phyloP scores from a whole-genome alignment of 1,284 basidiomycete species.

The Peniophora sp. region DNA sequence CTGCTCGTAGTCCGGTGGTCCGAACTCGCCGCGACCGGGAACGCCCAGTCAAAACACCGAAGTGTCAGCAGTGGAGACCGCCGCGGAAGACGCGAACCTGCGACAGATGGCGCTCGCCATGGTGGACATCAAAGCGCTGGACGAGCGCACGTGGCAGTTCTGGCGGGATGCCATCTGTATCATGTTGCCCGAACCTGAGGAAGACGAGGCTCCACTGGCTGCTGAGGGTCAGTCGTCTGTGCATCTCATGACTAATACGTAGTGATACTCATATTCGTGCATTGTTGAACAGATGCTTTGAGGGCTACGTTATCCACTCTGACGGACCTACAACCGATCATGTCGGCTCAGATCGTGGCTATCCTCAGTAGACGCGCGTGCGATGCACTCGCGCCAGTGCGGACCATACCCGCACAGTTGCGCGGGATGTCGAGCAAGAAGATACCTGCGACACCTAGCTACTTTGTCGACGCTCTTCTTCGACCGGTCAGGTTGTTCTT shows the following conservation, averaged over 20 bases:
- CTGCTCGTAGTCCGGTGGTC: constrained; percentile 7
- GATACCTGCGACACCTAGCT: constrained; percentile 68
- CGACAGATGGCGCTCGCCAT: constrained; percentile 57
- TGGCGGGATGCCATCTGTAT: constrained; percentile 63
- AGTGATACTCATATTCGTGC: neutral
- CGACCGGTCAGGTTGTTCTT: constrained; percentile 80
- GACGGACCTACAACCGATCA: constrained; percentile 38
- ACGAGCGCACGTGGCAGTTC: constrained; percentile 38
- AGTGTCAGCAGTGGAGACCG: constrained; percentile 41
- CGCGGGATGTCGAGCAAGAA: constrained; percentile 74
- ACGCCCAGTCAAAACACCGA: constrained; percentile 46
- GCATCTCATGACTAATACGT: neutral
- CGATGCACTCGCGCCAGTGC: constrained; percentile 80
- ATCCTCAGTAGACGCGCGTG: constrained; percentile 75
- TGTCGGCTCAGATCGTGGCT: constrained; percentile 59
- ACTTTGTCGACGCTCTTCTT: constrained; percentile 77
- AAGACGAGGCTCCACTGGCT: constrained; percentile 36
- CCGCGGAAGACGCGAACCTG: constrained; percentile 53
- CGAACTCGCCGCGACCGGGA: constrained; percentile 29
- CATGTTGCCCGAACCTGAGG: constrained; percentile 40
- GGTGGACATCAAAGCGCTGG: constrained; percentile 55
- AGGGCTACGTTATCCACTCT: constrained; percentile 40
- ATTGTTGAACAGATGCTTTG: constrained; percentile 45
- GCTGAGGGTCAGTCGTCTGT: constrained; percentile 27
- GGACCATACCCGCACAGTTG: constrained; percentile 83